These are phyloP conservation scores for Coccomyxa sp. DNA, from an alignment of 139 green algal species.

Conservation along the genomic window DNA sequence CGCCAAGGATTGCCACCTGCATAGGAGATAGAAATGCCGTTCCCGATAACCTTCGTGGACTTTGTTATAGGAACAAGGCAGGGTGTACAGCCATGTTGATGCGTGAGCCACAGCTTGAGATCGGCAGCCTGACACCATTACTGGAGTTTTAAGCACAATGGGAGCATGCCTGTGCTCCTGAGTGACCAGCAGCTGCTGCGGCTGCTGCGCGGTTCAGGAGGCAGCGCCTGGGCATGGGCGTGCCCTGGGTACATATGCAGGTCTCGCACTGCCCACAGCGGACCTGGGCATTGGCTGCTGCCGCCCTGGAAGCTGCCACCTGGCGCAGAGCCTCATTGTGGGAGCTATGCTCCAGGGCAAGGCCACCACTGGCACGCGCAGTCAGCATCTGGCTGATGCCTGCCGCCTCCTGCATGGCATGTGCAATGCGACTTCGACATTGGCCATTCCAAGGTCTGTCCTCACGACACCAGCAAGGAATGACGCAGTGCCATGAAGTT, in stretches of 20 bases:
- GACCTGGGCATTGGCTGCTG: constrained; percentile 37
- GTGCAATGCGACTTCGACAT: too few species aligned
- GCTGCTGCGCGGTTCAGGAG: constrained; percentile 64
- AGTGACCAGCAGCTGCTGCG: constrained; percentile 54
- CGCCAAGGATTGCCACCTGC: constrained; percentile 51
- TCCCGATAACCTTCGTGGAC: neutral
- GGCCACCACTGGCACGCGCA: too few species aligned
- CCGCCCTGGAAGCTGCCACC: constrained; percentile 32
- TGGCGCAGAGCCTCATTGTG: neutral
- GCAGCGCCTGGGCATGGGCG: constrained; percentile 46
- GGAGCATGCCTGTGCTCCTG: constrained; percentile 31
- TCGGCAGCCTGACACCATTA: neutral
- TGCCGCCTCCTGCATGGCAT: too few species aligned
- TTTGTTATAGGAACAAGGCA: neutral
- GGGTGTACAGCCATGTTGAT: neutral
- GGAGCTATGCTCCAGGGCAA: neutral
- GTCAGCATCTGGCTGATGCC: too few species aligned
- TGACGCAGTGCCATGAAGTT: neutral
- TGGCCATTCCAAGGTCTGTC: too few species aligned
- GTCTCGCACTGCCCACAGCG: constrained; percentile 51
- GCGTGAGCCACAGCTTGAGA: neutral
- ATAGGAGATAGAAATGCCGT: neutral
- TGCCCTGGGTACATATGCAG: constrained; percentile 33
- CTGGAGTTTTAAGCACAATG: neutral
- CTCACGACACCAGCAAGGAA: too few species aligned